Base-by-base conservation (phyloP, 306 rosid species). In the Ammopiptanthus mongolicus region DNA sequence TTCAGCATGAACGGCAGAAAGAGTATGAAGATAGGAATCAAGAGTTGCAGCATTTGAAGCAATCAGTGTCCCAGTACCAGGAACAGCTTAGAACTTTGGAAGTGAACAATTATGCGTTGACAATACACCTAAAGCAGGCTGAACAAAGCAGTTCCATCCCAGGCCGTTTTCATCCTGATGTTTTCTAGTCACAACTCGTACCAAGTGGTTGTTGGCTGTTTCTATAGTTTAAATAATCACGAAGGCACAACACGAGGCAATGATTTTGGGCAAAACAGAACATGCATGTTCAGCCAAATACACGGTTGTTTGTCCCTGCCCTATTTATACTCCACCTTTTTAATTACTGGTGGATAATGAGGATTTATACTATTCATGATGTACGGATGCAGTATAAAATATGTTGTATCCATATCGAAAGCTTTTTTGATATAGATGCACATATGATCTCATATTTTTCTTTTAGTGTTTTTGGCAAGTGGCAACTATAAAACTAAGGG, bases 61-160 rank as follows among this genome's bases (percentile, higher is more conserved):
- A 93, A 65, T 56, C 90, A 72, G 90, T 88, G 50, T 69, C 88
- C 5, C 96, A 86, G 61, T 88, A 93, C 77, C 96, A 93, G 80
- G 98, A 93, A 60, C 98, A 88, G 69, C 78, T 88, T 44, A 86
- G 89, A 84, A 87, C 96, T 9, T 83, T 93, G n/a, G 96, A 93
- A 96, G 93, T 93, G 68, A 87, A 93, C 79, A 93, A 93, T 78
- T 92, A 92, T 80, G 97, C 94, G 18, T 82, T 92, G 59, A 88
- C 97, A 39, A 72, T 92, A 84, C 98, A 92, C 77, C 88, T 92
- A 46, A 90, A 88, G 89, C 96, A 88, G 82, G 92, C 98, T 44
- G 91, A 87, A 71, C 94, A 93, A 78, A 86, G 90, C 81, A 93
- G 78, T 84, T 90, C 96, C 56, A 88, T 93, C 47, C 94, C 96